Evolutionary conservation across 352 stramenopile species (phyloP).

Genomic region (Phytopythium kandeliae): DNA sequence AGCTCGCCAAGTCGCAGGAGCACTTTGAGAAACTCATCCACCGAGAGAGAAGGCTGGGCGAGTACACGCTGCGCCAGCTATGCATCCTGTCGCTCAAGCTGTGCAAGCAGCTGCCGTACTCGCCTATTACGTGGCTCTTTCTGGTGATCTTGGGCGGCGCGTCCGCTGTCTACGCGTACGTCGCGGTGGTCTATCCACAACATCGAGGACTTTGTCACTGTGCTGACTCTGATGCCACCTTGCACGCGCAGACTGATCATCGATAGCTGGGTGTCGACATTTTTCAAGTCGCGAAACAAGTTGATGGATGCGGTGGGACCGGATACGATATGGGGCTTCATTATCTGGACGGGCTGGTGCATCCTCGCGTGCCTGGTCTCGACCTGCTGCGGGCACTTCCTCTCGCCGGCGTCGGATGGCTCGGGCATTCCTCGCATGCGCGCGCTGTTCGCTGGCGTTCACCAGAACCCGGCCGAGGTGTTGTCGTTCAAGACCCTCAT

Average conservation of each 20-base stretch:
- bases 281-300: conserved; percentile 52
- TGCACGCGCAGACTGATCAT: conserved; percentile 36
- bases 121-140: conserved; percentile 78
- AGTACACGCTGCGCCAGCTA: conserved; percentile 44
- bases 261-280: conserved; percentile 57
- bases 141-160: conserved; percentile 51
- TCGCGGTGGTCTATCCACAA: neutral
- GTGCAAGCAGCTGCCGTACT: conserved; percentile 79
- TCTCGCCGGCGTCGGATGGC: conserved; percentile 59
- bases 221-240: neutral
- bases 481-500: conserved; percentile 61
- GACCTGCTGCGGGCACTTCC: conserved; percentile 53
- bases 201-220: neutral
- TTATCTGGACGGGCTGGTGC: conserved; percentile 68
- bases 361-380: conserved; percentile 40
- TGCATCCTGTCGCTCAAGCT: conserved; percentile 52
- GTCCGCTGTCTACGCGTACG: conserved; percentile 61
- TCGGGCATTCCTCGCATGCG: conserved; percentile 76
- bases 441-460: conserved; percentile 64
- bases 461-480: conserved; percentile 62
- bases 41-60: conserved; percentile 38
- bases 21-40: conserved; percentile 59
- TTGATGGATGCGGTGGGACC: conserved; percentile 51
- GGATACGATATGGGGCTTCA: conserved; percentile 53
- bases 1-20: conserved; percentile 50